These are phyloP conservation scores for Fusarium lateritium DNA, from an alignment of 2,329 filamentous ascomycete species.

Conservation along the genomic window DNA sequence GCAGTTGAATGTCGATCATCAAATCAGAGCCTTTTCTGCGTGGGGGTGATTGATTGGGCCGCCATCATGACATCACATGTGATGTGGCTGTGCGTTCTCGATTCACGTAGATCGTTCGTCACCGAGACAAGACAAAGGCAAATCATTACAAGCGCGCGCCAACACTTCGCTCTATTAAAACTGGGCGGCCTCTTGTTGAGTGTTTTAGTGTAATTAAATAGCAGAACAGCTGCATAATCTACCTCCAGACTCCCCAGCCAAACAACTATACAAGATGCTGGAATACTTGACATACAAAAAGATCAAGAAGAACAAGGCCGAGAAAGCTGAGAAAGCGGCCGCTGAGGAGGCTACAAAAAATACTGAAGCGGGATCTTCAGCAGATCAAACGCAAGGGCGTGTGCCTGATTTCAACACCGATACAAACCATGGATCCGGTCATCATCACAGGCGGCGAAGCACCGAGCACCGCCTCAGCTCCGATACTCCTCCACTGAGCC, in stretches of 20 bases:
- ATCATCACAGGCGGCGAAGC: constrained; percentile 27
- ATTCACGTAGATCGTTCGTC: constrained; percentile 27
- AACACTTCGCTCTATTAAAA: constrained; percentile 28
- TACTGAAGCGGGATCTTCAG: constrained; percentile 29
- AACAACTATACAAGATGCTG: constrained; percentile 62
- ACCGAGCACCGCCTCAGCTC: constrained; percentile 50
- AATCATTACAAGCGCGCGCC: constrained; percentile 47
- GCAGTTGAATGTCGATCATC: constrained; percentile 43
- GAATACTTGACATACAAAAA: constrained; percentile 76
- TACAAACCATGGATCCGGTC: constrained; percentile 26
- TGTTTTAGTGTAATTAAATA: constrained; percentile 25
- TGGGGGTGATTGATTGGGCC: constrained; percentile 24
- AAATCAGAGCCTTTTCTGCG: constrained; percentile 12
- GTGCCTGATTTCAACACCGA: constrained; percentile 34
- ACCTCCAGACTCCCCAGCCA: constrained; percentile 1
- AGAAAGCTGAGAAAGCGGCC: constrained; percentile 57
- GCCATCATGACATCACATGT: constrained; percentile 53
- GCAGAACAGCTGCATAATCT: constrained; percentile 7
- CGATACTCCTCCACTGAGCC: constrained; percentile 49
- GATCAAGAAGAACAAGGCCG: constrained; percentile 70
- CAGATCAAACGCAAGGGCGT: constrained; percentile 27
- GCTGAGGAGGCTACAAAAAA: constrained; percentile 43
- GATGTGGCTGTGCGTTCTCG: constrained; percentile 52
- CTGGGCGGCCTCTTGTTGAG: constrained; percentile 40
- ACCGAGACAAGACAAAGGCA: constrained; percentile 43